Conservation (phyloP, 805 yeast species). For the Candida morakotiae region DNA sequence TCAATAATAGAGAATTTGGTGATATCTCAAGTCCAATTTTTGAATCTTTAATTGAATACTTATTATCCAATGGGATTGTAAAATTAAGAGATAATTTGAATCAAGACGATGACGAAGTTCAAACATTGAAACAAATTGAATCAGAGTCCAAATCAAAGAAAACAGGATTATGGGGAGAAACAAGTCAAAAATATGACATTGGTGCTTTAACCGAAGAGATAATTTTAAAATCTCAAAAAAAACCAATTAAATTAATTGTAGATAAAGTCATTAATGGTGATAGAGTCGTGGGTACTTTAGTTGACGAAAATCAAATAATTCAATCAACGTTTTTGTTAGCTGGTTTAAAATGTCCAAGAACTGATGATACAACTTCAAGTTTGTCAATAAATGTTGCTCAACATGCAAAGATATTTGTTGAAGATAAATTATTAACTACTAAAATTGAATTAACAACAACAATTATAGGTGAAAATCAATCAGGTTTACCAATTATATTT, state of each 20-base stretch:
- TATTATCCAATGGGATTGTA: conserved; percentile 56
- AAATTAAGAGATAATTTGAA: conserved; percentile 53
- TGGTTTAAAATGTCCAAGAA: conserved; percentile 70
- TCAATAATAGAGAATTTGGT: conserved; percentile 65
- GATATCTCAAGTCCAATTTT: conserved; percentile 65
- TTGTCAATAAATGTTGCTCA: conserved; percentile 57
- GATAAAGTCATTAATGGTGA: conserved; percentile 81
- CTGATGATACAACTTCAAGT: conserved; percentile 44
- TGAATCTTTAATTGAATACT: conserved; percentile 52
- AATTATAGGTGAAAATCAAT: conserved; percentile 56
- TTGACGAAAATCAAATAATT: conserved; percentile 49
- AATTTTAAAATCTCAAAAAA: conserved; percentile 28
- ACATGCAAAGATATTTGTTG: conserved; percentile 62
- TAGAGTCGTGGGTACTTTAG: conserved; percentile 58
- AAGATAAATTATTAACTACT: conserved; percentile 58
- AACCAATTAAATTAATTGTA: conserved; percentile 53
- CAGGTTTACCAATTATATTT: conserved; percentile 58
- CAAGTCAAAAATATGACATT: conserved; percentile 13
- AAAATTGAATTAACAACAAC: conserved; percentile 48
- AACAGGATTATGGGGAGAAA: conserved; percentile 53
- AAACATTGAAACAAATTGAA: conserved; percentile 38
- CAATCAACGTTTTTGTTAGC: conserved; percentile 63
- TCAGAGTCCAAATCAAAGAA: conserved; percentile 46
- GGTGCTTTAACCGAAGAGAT: conserved; percentile 28
- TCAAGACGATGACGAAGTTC: conserved; percentile 36